Evolutionary conservation across 2,329 filamentous ascomycete genomes (phyloP), one percentile per base, ranked within the genome.

Genomic region (Trichoderma cornu-damae): DNA sequence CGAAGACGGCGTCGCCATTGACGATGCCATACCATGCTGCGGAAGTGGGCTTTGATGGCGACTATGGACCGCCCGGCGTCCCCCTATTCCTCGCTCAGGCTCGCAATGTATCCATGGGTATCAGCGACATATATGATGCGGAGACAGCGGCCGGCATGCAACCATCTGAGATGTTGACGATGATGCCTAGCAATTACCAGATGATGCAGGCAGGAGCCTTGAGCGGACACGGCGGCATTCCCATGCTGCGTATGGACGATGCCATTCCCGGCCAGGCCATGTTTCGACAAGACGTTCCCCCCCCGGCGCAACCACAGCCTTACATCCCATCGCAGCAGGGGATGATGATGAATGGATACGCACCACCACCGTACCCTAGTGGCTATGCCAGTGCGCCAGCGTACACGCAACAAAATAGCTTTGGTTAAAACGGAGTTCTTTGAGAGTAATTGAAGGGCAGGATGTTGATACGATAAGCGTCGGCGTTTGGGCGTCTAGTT

Each of bases 11-110:
- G 2, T 32, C 58, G 38, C 35, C 59, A 32, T 12, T 61, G 49
- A 30, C 34, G 26, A 53, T 51, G 47, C 50, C 60, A 26, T 34
- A 57, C 35, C 30, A 52, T 8, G n/a, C 38, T 11, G 37, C 60
- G 4, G 60, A 62, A 28, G 58, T 51, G 24, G 55, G 59, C 35
- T 58, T 63, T 34, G 62, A 62, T 22, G 42, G 58, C 2, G 65
- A 65, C 35, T 60, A 62, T 12, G 61, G 62, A 5, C 63, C 66
- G 4, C 66, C 67, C 1, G 67, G 65, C 6, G 59, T 69, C 8
- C 66, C 67, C 5, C 48, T 65, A 35, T 64, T 69, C 44, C 62
- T 69, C 6, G 66, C 65, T 5, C 64, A 68, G 16, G 66, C 65
- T 7, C 61, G 63, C 12, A 65, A 60, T 24, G 60, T 61, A 16